Conservation (phyloP, 257 asterid genomes). For the Petrea volubilis region DNA sequence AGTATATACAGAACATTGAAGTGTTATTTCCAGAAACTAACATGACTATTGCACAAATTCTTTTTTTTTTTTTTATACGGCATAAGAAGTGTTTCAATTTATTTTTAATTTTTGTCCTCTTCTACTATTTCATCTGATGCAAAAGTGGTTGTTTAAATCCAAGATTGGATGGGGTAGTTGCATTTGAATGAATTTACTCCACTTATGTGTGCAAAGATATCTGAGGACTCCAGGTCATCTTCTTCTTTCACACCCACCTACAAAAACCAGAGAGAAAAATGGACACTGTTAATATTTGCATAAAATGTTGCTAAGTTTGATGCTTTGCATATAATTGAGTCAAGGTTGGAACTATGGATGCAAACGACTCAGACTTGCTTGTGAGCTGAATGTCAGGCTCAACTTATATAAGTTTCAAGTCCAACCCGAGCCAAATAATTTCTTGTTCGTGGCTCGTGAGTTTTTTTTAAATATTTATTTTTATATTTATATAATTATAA, state of each 20-base stretch:
- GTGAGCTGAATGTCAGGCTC: no score
- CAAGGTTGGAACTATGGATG: no score
- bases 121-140: conserved; percentile 7
- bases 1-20: conserved; percentile 24
- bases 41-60: not conserved
- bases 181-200: conserved; percentile 81
- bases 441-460: no score
- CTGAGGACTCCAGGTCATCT: conserved; percentile 56
- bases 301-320: not conserved
- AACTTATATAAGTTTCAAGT: no score
- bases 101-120: not conserved
- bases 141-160: conserved; percentile 55
- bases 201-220: conserved; percentile 65
- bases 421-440: no score
- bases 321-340: no score
- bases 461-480: no score
- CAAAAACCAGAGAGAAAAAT: not conserved
- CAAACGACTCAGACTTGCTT: no score
- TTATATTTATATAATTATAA: no score
- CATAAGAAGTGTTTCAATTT: conserved; percentile 3
- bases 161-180: conserved; percentile 71
- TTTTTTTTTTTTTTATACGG: not conserved
- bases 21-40: not conserved
- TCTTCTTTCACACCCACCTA: conserved; percentile 65
- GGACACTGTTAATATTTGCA: not conserved